Evolutionary conservation across 805 yeast species (phyloP).

Genomic region (Candida railenensis): DNA sequence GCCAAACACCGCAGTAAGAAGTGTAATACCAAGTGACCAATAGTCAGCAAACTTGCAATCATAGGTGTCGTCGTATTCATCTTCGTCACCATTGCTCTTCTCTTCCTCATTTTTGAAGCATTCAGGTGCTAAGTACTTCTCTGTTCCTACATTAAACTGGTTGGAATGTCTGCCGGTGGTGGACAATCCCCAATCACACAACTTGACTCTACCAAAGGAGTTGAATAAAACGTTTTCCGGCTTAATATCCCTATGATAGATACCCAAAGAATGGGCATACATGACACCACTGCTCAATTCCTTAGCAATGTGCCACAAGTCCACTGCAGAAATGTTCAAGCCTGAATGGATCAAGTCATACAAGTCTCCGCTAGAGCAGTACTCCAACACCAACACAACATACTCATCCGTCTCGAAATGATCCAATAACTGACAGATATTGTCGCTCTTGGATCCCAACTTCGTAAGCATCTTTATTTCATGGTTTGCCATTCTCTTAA

Average conservation of each 20-base stretch:
- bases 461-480: constrained; percentile 45
- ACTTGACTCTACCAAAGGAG: constrained; percentile 50
- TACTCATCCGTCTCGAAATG: constrained; percentile 53
- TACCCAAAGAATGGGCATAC: constrained; percentile 55
- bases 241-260: constrained; percentile 70
- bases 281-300: constrained; percentile 54
- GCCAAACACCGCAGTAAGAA: constrained; percentile 51
- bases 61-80: constrained; percentile 19
- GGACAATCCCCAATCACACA: constrained; percentile 76
- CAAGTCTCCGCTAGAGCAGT: constrained; percentile 64
- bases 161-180: constrained; percentile 31
- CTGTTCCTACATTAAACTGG: constrained; percentile 53
- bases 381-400: constrained; percentile 62
- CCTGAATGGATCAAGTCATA: constrained; percentile 50
- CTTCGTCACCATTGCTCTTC: constrained; percentile 16
- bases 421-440: constrained; percentile 59
- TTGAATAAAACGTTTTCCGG: constrained; percentile 68
- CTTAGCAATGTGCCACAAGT: constrained; percentile 40
- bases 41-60: constrained; percentile 49
- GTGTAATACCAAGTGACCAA: constrained; percentile 55
- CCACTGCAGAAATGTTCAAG: constrained; percentile 13
- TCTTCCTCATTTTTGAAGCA: constrained; percentile 37
- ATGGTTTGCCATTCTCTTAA: constrained; percentile 48
- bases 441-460: constrained; percentile 43
- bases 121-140: constrained; percentile 61